Conservation (phyloP, 495 filamentous ascomycete species). For the Alectoria sarmentosa region DNA sequence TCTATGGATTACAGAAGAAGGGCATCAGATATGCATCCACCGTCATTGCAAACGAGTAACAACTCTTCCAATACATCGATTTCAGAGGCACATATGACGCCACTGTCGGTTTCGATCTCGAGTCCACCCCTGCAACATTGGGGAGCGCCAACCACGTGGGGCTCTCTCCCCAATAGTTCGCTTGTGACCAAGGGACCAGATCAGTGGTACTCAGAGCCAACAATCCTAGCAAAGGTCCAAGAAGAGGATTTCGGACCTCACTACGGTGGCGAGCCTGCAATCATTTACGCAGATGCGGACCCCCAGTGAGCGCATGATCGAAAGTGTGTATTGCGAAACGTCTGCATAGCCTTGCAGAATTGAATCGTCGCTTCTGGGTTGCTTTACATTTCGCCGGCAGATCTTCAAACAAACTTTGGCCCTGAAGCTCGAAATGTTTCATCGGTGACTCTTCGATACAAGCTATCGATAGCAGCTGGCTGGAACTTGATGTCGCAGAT, state of each 20-base stretch:
- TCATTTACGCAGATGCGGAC: slow-evolving; percentile 19
- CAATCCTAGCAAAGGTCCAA: slow-evolving; percentile 25
- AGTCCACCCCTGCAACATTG: slow-evolving; percentile 23
- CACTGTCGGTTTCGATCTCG: slow-evolving; percentile 22
- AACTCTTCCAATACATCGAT: slow-evolving; percentile 25
- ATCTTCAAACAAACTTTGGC: not conserved
- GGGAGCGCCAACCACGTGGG: slow-evolving; percentile 17
- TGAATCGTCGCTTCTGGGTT: not conserved
- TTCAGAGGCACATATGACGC: slow-evolving; percentile 22
- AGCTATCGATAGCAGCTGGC: slow-evolving; percentile 9
- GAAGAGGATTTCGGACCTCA: slow-evolving; percentile 26
- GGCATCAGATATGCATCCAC: slow-evolving; percentile 26
- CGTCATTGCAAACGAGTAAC: slow-evolving; percentile 25
- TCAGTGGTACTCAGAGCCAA: slow-evolving; percentile 27
- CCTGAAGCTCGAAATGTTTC: slow-evolving; percentile 14
- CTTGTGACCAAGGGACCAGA: slow-evolving; percentile 24
- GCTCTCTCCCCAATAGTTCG: slow-evolving; percentile 22
- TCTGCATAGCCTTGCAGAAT: slow-evolving; percentile 8
- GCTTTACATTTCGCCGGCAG: not conserved
- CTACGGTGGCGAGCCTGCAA: slow-evolving; percentile 22
- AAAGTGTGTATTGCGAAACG: slow-evolving; percentile 3
- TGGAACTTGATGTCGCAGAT: slow-evolving; percentile 7
- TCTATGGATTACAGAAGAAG: slow-evolving; percentile 22
- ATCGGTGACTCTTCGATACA: slow-evolving; percentile 6
- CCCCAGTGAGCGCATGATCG: slow-evolving; percentile 5